Base-by-base conservation (phyloP, 208 protist species). In the Acanthamoeba castellanii region DNA sequence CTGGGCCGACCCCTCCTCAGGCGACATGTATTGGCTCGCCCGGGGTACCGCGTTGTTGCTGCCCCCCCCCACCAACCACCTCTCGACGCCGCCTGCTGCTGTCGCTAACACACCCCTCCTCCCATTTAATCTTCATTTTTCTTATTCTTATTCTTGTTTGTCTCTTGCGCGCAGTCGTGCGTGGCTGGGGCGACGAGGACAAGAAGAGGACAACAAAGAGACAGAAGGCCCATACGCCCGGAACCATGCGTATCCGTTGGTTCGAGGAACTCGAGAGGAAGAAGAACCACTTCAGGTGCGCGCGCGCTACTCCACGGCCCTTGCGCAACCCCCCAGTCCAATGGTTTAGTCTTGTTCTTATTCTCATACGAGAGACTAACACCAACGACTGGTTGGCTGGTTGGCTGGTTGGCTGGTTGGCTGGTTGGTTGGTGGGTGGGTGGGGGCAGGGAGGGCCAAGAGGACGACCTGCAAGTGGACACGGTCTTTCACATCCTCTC, bases 1-100 rank as follows among this genome's bases (percentile, higher is more conserved):
- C 16, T 81, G 72, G 72, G 72, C 72, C 20, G 72, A 81, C 37
- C 72, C 72, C 20, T 81, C 72, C 72, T 81, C 72, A 9, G 72
- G 72, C 34, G 68, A 76, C 16, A 11, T 11, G 30, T 76, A 76
- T 27, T 76, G 68, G 68, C 68, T 76, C 37, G 68, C 68, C 11
- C 68, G 68, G 2, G 68, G 68, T 76, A 76, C 11, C 5, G n/a
- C n/a, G n/a, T n/a, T 52, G 47, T 52, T 52, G 7, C 47, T 52
- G 7, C 47, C 47, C n/a, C n/a, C n/a, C n/a, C n/a, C n/a, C n/a
- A n/a, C n/a, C 59, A 66, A 52, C 7, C 7, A 11, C 47, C 47
- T 52, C 47, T 52, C 47, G 7, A 52, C 47, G 4, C 4, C 47
- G 4, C 47, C 47, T 70, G 64, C 64, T 3, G n/a, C 64, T 25